Evolutionary conservation across 1,284 basidiomycete genomes (phyloP).

Genomic region (Cryptococcus sp.): DNA sequence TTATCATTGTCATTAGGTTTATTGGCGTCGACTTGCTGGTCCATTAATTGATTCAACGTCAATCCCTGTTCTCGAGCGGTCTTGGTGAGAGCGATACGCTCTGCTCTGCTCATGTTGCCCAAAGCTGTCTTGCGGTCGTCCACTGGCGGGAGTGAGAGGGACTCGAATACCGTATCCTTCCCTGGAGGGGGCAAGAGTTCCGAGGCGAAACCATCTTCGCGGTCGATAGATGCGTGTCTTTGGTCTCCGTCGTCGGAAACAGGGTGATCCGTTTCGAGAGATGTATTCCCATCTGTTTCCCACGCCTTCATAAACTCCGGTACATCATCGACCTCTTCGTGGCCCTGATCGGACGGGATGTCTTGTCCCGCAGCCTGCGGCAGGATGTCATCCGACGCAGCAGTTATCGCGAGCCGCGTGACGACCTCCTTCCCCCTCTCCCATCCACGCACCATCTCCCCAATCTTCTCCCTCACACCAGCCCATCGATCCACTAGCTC

Average conservation of each 20-base stretch:
- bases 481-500: conserved; percentile 17
- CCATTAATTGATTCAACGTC: conserved; percentile 23
- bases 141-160: conserved; percentile 1
- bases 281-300: conserved; percentile 12
- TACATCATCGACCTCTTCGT: conserved; percentile 7
- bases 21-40: conserved; percentile 2
- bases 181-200: conserved; percentile 36
- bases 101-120: conserved; percentile 30
- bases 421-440: conserved; percentile 33
- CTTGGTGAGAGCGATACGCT: conserved; percentile 37
- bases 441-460: conserved; percentile 30
- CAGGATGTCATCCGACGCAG: neutral
- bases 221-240: neutral
- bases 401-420: conserved; percentile 3
- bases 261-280: neutral
- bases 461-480: conserved; percentile 23
- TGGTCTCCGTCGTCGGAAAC: neutral
- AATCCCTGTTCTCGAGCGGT: conserved; percentile 37
- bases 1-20: conserved; percentile 8
- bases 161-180: conserved; percentile 40
- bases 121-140: conserved; percentile 9
- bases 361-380: neutral
- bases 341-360: too few species aligned
- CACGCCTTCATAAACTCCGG: conserved; percentile 35
- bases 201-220: conserved; percentile 3